Conservation (phyloP, 352 stramenopile species). For the Globisporangium middletonii region DNA sequence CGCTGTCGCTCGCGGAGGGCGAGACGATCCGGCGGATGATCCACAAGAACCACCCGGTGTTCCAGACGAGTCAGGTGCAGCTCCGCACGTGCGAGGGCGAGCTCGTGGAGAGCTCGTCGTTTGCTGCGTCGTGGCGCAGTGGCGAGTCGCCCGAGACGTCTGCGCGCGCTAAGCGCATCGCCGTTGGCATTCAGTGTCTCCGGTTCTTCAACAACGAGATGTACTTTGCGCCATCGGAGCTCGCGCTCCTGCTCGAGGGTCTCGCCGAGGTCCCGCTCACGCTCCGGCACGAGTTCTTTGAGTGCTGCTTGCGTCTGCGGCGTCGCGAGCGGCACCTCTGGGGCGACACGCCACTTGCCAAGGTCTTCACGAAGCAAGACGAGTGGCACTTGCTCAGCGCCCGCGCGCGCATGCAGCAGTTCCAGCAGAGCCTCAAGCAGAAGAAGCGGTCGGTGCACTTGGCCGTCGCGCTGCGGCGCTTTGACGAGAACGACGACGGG, state of each 20-base stretch:
- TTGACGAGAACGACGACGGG: slow-evolving; percentile 68
- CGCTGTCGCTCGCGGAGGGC: slow-evolving; percentile 95
- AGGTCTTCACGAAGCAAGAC: slow-evolving; percentile 96
- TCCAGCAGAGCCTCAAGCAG: slow-evolving; percentile 67
- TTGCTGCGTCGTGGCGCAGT: slow-evolving; percentile 46
- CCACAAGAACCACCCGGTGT: slow-evolving; percentile 83
- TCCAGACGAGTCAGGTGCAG: slow-evolving; percentile 60
- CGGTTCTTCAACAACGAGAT: slow-evolving; percentile 99
- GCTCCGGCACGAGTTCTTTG: slow-evolving; percentile 82
- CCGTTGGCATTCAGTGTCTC: slow-evolving; percentile 82
- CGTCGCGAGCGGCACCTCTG: slow-evolving; percentile 94
- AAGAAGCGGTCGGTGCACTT: slow-evolving; percentile 57
- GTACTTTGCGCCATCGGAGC: slow-evolving; percentile 94
- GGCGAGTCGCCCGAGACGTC: neutral
- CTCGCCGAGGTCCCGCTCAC: slow-evolving; percentile 52
- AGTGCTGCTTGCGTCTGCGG: slow-evolving; percentile 83
- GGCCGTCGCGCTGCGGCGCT: slow-evolving; percentile 49
- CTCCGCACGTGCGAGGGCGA: slow-evolving; percentile 78
- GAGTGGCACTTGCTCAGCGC: slow-evolving; percentile 93
- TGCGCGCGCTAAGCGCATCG: slow-evolving; percentile 25
- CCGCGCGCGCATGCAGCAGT: slow-evolving; percentile 78
- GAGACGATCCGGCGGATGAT: slow-evolving; percentile 96
- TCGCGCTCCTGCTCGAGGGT: slow-evolving; percentile 88
- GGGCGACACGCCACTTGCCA: slow-evolving; percentile 93
- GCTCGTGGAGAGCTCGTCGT: slow-evolving; percentile 76